These are phyloP conservation scores for Cyberlindnera euphorbiae DNA, from an alignment of 805 yeast species.

Conservation along the genomic window DNA sequence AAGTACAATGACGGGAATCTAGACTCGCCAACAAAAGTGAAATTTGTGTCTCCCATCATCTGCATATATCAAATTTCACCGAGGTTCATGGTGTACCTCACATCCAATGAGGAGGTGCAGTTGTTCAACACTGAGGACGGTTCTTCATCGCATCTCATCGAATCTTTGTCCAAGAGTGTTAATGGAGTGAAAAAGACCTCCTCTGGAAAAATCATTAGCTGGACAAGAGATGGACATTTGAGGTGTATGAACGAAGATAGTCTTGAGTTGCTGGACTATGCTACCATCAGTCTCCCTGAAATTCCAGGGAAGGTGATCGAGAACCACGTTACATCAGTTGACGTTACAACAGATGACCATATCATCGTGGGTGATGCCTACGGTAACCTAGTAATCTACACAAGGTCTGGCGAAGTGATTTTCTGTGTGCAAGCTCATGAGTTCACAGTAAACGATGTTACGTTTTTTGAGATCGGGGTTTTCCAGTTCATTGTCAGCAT, in stretches of 20 bases:
- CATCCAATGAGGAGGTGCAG: constrained; percentile 34
- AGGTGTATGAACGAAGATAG: constrained; percentile 26
- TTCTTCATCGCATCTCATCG: constrained; percentile 25
- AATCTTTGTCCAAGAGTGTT: constrained; percentile 34
- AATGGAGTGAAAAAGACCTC: constrained; percentile 35
- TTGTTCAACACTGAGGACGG: constrained; percentile 22
- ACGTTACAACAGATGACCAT: constrained; percentile 25
- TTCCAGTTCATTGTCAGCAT: constrained; percentile 38
- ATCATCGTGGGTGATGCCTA: constrained; percentile 45
- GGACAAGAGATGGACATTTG: constrained; percentile 40
- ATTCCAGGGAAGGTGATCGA: constrained; percentile 30
- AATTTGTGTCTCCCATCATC: constrained; percentile 18
- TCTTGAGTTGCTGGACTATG: constrained; percentile 10
- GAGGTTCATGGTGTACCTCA: constrained; percentile 29
- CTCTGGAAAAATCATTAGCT: constrained; percentile 31
- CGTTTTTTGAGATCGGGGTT: constrained; percentile 29
- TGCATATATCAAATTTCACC: constrained; percentile 25
- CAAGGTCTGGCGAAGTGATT: constrained; percentile 14
- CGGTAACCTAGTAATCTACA: constrained; percentile 34
- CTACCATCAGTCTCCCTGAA: constrained; percentile 19
- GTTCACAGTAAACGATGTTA: constrained; percentile 44
- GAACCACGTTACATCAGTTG: constrained; percentile 40
- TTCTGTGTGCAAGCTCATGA: constrained; percentile 44
- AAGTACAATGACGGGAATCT: constrained; percentile 28
- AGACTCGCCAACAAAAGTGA: constrained; percentile 28